A percentile compares a stretch with the other conserved stretches of the same genome.
These are phyloP conservation scores for Cryptococcus hybrid DNA, from an alignment of 1,284 basidiomycete species.

Conservation along the genomic window DNA sequence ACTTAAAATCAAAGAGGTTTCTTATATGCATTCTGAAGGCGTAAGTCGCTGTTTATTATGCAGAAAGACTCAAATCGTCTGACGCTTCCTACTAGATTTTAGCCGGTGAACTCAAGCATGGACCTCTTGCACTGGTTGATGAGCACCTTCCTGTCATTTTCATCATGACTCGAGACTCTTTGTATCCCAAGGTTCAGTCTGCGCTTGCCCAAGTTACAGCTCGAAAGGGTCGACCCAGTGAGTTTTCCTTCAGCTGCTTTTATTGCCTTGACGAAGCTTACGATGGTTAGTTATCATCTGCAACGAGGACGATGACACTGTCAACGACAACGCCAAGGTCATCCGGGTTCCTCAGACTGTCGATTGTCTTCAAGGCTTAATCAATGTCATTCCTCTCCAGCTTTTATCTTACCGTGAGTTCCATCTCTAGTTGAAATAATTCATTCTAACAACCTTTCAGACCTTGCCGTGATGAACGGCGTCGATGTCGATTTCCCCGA, in stretches of 20 bases:
- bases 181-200: constrained; percentile 97
- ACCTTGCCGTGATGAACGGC: constrained; percentile 91
- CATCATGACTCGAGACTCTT: constrained; percentile 97
- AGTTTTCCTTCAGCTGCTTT: constrained; percentile 8
- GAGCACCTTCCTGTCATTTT: constrained; percentile 99
- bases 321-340: constrained; percentile 70
- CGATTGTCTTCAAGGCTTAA: constrained; percentile 90
- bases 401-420: constrained; percentile 77
- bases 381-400: constrained; percentile 97
- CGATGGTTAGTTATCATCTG: constrained; percentile 70
- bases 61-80: neutral
- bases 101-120: constrained; percentile 98
- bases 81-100: constrained; percentile 59
- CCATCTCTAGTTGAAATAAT: neutral
- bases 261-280: neutral
- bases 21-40: constrained; percentile 86
- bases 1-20: constrained; percentile 99
- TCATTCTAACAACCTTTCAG: constrained; percentile 12
- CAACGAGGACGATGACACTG: constrained; percentile 86
- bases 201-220: constrained; percentile 96
- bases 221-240: constrained; percentile 84
- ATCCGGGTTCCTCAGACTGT: constrained; percentile 92
- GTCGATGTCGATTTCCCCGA: constrained; percentile 97
- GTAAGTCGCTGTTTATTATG: constrained; percentile 34
- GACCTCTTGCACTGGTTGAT: constrained; percentile 94